Evolutionary conservation across 371 early-diverging fungal genomes (phyloP).

Genomic region (Mucor irregularis): DNA sequence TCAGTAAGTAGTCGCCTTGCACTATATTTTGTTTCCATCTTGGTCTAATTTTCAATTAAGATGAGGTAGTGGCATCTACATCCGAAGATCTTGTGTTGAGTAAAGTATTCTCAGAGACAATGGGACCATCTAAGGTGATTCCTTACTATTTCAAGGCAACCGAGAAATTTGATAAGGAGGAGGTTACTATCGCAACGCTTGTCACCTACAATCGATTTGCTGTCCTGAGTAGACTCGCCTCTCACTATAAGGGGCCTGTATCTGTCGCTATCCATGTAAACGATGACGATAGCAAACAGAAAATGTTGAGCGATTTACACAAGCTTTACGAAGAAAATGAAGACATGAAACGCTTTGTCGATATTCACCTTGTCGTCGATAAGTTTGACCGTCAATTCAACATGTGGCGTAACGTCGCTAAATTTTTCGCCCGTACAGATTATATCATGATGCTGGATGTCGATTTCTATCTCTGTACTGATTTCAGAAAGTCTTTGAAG

Average conservation of each 20-base stretch:
- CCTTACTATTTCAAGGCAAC: slow-evolving; percentile 63
- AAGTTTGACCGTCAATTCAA: slow-evolving; percentile 71
- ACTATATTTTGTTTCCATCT: neutral
- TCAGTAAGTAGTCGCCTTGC: too few species aligned
- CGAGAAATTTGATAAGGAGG: slow-evolving; percentile 51
- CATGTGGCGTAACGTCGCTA: slow-evolving; percentile 73
- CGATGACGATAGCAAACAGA: slow-evolving; percentile 54
- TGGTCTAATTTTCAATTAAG: neutral
- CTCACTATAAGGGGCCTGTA: slow-evolving; percentile 65
- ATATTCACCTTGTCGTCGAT: slow-evolving; percentile 65
- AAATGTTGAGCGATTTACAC: slow-evolving; percentile 49
- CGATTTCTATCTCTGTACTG: slow-evolving; percentile 68
- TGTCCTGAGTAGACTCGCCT: slow-evolving; percentile 55
- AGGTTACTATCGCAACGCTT: slow-evolving; percentile 64
- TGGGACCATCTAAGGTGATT: slow-evolving; percentile 65
- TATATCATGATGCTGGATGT: slow-evolving; percentile 74
- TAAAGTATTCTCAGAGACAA: slow-evolving; percentile 63
- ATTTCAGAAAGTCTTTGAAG: slow-evolving; percentile 51
- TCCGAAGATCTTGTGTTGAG: slow-evolving; percentile 56
- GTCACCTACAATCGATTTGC: slow-evolving; percentile 62
- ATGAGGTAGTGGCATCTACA: slow-evolving; percentile 18
- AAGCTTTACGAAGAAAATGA: slow-evolving; percentile 53
- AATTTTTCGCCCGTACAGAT: slow-evolving; percentile 67
- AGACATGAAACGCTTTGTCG: slow-evolving; percentile 59
- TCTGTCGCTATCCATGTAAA: slow-evolving; percentile 68